These are phyloP conservation scores for Cephalotrichum gorgonifer DNA, from an alignment of 2,329 filamentous ascomycete genomes.

Conservation along the genomic window DNA sequence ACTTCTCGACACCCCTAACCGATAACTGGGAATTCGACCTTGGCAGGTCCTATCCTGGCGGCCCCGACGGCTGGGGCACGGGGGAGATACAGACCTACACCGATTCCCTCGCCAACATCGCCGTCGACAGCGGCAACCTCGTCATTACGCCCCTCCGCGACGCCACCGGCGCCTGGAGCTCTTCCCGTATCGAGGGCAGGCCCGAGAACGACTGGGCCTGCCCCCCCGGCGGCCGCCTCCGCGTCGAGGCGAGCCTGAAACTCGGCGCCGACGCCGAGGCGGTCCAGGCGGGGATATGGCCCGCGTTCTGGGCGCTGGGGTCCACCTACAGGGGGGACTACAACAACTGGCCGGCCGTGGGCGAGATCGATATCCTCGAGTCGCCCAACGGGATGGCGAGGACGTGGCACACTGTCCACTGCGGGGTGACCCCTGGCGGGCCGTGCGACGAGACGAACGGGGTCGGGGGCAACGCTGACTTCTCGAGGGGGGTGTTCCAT, in stretches of 20 bases:
- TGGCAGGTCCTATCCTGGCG: constrained; percentile 35
- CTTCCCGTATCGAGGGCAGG: constrained; percentile 30
- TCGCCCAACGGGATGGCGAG: constrained; percentile 24
- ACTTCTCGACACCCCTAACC: constrained; percentile 13
- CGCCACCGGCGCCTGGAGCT: constrained; percentile 27
- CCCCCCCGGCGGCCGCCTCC: constrained; percentile 20
- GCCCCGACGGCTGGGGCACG: constrained; percentile 36
- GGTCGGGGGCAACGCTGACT: constrained; percentile 12
- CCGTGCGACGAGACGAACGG: constrained; percentile 30
- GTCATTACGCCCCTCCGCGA: constrained; percentile 20
- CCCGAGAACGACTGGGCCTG: constrained; percentile 22
- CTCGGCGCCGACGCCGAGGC: constrained; percentile 17
- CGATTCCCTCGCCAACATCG: constrained; percentile 25
- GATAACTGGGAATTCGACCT: constrained; percentile 28
- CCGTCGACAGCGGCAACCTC: constrained; percentile 21
- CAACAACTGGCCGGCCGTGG: constrained; percentile 27
- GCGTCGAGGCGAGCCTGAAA: constrained; percentile 26
- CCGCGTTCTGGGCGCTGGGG: constrained; percentile 35
- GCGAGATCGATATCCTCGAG: constrained; percentile 36
- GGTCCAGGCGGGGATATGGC: constrained; percentile 31
- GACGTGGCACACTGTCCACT: constrained; percentile 29
- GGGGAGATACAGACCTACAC: constrained; percentile 37
- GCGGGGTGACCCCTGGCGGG: constrained; percentile 25
- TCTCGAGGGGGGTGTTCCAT: constrained; percentile 21
- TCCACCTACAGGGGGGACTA: constrained; percentile 24